Evolutionary conservation across 148 eudicot genomes (phyloP).

Genomic region (Mesembryanthemum crystallinum): DNA sequence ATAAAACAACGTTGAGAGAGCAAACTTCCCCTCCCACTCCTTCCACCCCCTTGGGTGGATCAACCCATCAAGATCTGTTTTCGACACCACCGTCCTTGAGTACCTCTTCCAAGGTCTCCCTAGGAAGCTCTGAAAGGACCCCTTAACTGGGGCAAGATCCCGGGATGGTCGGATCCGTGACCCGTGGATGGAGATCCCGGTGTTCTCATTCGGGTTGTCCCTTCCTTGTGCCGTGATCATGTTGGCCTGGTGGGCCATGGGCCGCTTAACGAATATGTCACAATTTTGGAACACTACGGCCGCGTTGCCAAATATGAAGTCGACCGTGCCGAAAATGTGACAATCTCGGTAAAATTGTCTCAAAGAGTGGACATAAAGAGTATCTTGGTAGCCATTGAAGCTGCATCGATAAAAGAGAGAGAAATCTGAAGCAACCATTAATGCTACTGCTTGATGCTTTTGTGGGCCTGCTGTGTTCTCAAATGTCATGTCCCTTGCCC

Average conservation of each 20-base stretch:
- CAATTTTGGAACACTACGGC: conserved; percentile 59
- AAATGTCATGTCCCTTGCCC: conserved; percentile 71
- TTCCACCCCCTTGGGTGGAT: conserved; percentile 69
- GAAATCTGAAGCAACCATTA: conserved; percentile 51
- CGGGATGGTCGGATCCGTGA: conserved; percentile 45
- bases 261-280: conserved; percentile 51
- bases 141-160: conserved; percentile 28
- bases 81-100: conserved; percentile 57
- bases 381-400: conserved; percentile 67
- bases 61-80: conserved; percentile 53
- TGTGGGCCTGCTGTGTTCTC: conserved; percentile 68
- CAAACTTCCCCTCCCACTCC: conserved; percentile 57
- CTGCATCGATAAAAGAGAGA: conserved; percentile 60
- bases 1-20: conserved; percentile 53
- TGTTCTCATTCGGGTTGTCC: conserved; percentile 36
- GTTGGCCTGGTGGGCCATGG: conserved; percentile 50
- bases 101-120: conserved; percentile 74
- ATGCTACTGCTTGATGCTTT: conserved; percentile 69
- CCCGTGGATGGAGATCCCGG: conserved; percentile 55
- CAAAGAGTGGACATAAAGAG: conserved; percentile 47
- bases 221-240: conserved; percentile 72
- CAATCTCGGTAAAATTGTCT: conserved; percentile 79
- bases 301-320: conserved; percentile 73
- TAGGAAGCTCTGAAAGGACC: conserved; percentile 40
- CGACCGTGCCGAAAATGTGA: conserved; percentile 62